A percentile compares a stretch with the other conserved stretches of the same genome.
These are phyloP conservation scores for Calocybe cyanea DNA, from an alignment of 768 basidiomycete species.

Conservation along the genomic window DNA sequence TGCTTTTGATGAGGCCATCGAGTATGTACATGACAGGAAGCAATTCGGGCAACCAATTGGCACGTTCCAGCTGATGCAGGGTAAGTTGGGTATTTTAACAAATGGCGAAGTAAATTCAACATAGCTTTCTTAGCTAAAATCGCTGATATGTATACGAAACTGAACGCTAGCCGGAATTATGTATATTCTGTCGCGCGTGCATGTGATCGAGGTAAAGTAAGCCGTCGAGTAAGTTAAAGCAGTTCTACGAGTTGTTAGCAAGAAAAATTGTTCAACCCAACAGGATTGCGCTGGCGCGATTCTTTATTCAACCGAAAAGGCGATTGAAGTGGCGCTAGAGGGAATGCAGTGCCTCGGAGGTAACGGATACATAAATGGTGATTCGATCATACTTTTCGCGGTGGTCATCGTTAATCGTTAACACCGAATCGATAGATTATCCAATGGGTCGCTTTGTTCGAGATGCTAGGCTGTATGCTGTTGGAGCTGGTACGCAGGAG, in stretches of 20 bases:
- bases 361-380: constrained; percentile 94
- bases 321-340: constrained; percentile 87
- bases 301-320: constrained; percentile 87
- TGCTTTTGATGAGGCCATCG: constrained; percentile 83
- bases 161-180: constrained; percentile 84
- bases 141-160: constrained; percentile 93
- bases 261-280: too few relatives aligned
- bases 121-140: constrained; percentile 54
- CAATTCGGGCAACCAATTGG: constrained; percentile 89
- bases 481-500: constrained; percentile 97
- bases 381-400: constrained; percentile 9
- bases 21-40: constrained; percentile 90
- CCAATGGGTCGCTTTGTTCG: constrained; percentile 84
- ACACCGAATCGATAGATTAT: constrained; percentile 56
- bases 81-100: constrained; percentile 32
- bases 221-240: constrained; percentile 58
- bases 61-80: constrained; percentile 96
- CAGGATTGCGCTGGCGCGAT: constrained; percentile 97
- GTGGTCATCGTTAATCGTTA: neutral
- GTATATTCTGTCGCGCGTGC: constrained; percentile 92
- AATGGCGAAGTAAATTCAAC: constrained; percentile 10
- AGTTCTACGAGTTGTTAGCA: too few relatives aligned
- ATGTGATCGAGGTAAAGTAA: constrained; percentile 76
- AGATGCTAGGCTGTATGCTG: constrained; percentile 85
- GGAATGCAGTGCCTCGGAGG: constrained; percentile 93